A percentile compares a stretch with the other conserved stretches of the same genome.
Conservation (phyloP, 441 rosid species). For the Hura crepitans region DNA sequence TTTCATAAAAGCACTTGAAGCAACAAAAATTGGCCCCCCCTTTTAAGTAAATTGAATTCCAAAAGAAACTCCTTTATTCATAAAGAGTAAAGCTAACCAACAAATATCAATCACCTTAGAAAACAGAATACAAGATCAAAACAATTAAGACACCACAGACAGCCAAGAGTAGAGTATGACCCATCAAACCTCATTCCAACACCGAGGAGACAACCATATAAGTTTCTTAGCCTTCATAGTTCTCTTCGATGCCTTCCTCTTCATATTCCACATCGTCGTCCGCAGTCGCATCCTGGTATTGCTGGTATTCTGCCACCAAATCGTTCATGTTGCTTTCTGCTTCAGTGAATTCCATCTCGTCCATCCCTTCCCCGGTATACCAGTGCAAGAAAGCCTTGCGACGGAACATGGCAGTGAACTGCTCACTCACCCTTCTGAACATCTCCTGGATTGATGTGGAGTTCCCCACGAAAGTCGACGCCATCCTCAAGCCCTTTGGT, state of each 20-base stretch:
- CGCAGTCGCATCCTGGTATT: conserved; percentile 68
- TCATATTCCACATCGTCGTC: conserved; percentile 57
- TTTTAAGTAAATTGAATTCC: not conserved
- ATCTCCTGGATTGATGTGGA: conserved; percentile 77
- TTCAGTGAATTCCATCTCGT: conserved; percentile 77
- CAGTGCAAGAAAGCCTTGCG: conserved; percentile 80
- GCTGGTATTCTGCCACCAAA: conserved; percentile 71
- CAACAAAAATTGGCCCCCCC: not conserved
- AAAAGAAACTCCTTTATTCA: conserved; percentile 9
- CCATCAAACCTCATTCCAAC: conserved; percentile 17
- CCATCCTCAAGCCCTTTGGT: conserved; percentile 61
- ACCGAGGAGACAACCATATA: not conserved
- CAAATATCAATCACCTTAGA: conserved; percentile 6
- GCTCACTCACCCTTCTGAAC: conserved; percentile 79
- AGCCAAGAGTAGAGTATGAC: conserved; percentile 9
- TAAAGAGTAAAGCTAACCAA: conserved; percentile 1
- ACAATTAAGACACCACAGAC: conserved; percentile 21
- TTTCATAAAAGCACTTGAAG: not conserved
- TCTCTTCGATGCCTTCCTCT: conserved; percentile 39
- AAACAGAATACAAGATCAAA: conserved; percentile 20
- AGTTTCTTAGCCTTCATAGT: conserved; percentile 29
- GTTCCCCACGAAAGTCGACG: conserved; percentile 69
- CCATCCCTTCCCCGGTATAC: conserved; percentile 80
- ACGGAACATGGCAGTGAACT: conserved; percentile 74
- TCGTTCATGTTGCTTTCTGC: conserved; percentile 84